These are phyloP conservation scores for Xylaria sp. DNA, from an alignment of 2,329 filamentous ascomycete species.

Conservation along the genomic window DNA sequence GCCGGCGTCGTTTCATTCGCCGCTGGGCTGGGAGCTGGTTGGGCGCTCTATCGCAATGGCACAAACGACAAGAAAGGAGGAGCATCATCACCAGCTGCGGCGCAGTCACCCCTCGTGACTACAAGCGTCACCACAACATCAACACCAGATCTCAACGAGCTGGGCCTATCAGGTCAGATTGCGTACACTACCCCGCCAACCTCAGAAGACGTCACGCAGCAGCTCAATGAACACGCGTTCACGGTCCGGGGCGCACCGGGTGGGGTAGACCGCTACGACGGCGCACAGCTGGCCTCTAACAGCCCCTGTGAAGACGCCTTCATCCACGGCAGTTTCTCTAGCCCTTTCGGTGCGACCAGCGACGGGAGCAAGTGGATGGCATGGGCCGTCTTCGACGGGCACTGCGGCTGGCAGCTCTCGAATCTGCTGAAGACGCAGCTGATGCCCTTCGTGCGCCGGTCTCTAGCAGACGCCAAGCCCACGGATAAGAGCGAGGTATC, in stretches of 20 bases:
- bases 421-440: constrained; percentile 48
- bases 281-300: constrained; percentile 50
- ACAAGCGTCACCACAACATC: constrained; percentile 1
- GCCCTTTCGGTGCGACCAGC: constrained; percentile 39
- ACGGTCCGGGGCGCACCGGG: constrained; percentile 30
- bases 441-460: constrained; percentile 47
- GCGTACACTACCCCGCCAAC: constrained; percentile 43
- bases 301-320: constrained; percentile 51
- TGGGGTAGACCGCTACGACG: constrained; percentile 48
- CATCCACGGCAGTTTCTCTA: constrained; percentile 50
- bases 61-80: constrained; percentile 17
- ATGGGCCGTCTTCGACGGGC: constrained; percentile 53
- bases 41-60: constrained; percentile 29
- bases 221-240: constrained; percentile 48
- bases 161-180: constrained; percentile 44
- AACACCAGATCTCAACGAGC: constrained; percentile 45
- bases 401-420: constrained; percentile 52
- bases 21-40: constrained; percentile 37
- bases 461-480: constrained; percentile 40
- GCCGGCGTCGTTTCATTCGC: constrained; percentile 37
- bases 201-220: constrained; percentile 45
- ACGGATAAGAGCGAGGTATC: constrained; percentile 33
- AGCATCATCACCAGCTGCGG: constrained; percentile 24
- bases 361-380: constrained; percentile 46
- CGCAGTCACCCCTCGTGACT: constrained; percentile 16